These are phyloP conservation scores for Dryas integrifolia DNA, from an alignment of 331 rosid species.

Conservation along the genomic window DNA sequence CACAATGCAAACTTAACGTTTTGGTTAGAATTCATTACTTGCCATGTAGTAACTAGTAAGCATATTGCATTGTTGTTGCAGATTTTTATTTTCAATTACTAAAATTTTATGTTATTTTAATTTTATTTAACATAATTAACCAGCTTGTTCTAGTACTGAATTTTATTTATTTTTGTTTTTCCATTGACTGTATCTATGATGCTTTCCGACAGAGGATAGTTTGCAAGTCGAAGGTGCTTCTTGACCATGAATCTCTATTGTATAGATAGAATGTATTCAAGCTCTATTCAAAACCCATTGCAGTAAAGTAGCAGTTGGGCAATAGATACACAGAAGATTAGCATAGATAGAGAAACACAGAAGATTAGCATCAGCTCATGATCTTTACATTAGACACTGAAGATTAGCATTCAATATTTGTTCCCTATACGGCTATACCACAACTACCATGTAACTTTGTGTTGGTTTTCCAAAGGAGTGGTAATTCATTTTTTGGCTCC, in stretches of 20 bases:
- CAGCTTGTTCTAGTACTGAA: not conserved
- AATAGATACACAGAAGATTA: not conserved
- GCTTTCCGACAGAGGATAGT: slow-evolving; percentile 23
- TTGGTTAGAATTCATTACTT: not conserved
- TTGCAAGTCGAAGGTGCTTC: slow-evolving; percentile 33
- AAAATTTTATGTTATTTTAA: no score
- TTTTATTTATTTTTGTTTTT: not conserved
- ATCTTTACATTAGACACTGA: not conserved
- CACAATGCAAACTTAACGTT: not conserved
- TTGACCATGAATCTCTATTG: not conserved
- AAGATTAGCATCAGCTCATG: no score
- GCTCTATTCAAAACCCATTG: not conserved
- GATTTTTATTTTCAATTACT: no score
- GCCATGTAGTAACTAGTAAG: not conserved
- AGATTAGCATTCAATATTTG: not conserved
- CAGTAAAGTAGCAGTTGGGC: not conserved
- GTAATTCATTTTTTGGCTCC: slow-evolving; percentile 1
- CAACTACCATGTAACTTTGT: slow-evolving; percentile 13
- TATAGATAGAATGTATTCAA: not conserved
- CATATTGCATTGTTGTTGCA: not conserved
- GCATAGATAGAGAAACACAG: not conserved
- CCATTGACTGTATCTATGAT: not conserved
- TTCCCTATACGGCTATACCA: not conserved
- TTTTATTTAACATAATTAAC: not conserved
- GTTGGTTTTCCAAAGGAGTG: not conserved